A percentile compares a stretch with the other conserved stretches of the same genome.
Conservation (phyloP, 495 filamentous ascomycete species). For the Gamarada debralockiae region DNA sequence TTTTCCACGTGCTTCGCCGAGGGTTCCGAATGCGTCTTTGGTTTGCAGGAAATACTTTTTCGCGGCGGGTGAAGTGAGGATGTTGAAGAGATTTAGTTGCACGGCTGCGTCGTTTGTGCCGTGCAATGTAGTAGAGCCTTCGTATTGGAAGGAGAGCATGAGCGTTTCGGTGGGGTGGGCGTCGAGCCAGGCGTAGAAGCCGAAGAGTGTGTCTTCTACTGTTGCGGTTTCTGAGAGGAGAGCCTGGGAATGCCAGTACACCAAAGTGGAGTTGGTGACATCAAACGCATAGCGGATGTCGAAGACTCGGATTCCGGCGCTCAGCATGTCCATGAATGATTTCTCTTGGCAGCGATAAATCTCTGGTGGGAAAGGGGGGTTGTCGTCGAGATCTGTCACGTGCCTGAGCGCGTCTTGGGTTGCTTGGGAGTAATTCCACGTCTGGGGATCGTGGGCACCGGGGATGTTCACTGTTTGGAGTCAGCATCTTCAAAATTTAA, state of each 20-base stretch:
- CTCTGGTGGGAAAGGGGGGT: slow-evolving; percentile 25
- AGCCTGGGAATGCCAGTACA: slow-evolving; percentile 47
- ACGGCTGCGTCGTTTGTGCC: slow-evolving; percentile 33
- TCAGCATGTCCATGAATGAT: slow-evolving; percentile 35
- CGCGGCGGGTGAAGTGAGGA: slow-evolving; percentile 32
- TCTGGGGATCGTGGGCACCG: slow-evolving; percentile 49
- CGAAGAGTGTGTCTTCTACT: slow-evolving; percentile 44
- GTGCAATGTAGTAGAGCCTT: slow-evolving; percentile 24
- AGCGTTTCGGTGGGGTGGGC: slow-evolving; percentile 31
- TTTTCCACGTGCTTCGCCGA: slow-evolving; percentile 39
- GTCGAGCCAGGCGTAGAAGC: slow-evolving; percentile 42
- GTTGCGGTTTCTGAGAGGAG: slow-evolving; percentile 40
- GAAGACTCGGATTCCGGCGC: slow-evolving; percentile 46
- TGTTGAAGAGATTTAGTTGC: slow-evolving; percentile 32
- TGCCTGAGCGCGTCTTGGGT: slow-evolving; percentile 35
- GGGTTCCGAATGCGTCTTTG: slow-evolving; percentile 32
- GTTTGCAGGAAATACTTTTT: slow-evolving; percentile 36
- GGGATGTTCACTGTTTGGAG: slow-evolving; percentile 37
- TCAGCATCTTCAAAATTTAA: too few species aligned
- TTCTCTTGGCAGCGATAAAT: slow-evolving; percentile 40
- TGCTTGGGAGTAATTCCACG: slow-evolving; percentile 48
- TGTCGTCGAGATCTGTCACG: slow-evolving; percentile 36
- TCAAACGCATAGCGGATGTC: slow-evolving; percentile 48
- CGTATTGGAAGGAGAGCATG: slow-evolving; percentile 39
- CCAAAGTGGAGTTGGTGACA: slow-evolving; percentile 37